These are phyloP conservation scores for Wickerhamomyces strasburgensis DNA, from an alignment of 805 yeast species.

Conservation along the genomic window DNA sequence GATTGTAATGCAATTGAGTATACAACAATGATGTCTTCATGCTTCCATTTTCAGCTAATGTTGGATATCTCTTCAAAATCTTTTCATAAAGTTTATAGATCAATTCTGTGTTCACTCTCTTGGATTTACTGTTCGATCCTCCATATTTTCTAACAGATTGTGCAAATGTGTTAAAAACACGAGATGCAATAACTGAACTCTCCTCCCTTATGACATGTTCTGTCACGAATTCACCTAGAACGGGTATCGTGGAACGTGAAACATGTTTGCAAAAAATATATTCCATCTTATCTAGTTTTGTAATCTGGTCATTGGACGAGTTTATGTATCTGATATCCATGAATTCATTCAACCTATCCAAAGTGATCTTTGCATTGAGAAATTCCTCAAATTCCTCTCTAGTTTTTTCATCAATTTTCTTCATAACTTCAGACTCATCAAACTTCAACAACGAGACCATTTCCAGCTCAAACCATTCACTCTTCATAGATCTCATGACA, in stretches of 20 bases:
- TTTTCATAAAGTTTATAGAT: background rate
- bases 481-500: slow-evolving; percentile 4
- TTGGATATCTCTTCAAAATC: slow-evolving; percentile 1
- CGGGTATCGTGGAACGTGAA: background rate
- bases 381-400: slow-evolving; percentile 1
- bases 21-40: slow-evolving; percentile 1
- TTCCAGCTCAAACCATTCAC: slow-evolving; percentile 3
- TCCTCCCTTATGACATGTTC: background rate
- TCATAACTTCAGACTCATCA: background rate
- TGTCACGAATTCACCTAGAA: background rate
- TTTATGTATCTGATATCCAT: too few species aligned
- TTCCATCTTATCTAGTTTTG: too few species aligned
- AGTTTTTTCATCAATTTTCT: background rate
- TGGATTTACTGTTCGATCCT: background rate
- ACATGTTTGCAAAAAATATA: background rate
- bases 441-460: background rate
- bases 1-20: slow-evolving; percentile 1
- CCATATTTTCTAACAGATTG: background rate
- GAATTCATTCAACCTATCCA: too few species aligned
- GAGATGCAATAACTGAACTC: background rate
- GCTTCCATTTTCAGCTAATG: slow-evolving; percentile 1
- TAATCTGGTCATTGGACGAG: too few species aligned
- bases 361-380: background rate
- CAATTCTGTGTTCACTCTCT: background rate
- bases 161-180: background rate